Base-by-base conservation (phyloP, 2,329 filamentous ascomycete species). In the Phialocephala sp. region DNA sequence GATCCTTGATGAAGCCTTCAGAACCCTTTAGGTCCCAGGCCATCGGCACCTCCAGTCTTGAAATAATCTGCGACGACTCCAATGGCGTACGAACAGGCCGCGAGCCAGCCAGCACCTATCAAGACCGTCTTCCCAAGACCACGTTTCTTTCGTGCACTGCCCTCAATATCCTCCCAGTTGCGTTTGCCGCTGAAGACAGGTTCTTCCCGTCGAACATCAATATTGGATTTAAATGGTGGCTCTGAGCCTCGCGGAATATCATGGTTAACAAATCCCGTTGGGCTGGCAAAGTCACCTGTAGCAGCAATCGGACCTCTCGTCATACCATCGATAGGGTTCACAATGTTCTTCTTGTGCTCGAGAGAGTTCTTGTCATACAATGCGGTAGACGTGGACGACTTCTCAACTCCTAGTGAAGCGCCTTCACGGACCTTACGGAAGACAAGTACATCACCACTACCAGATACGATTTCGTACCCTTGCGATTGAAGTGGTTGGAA, bases 381-480 rank as follows among this genome's bases (percentile, higher is more conserved):
- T 6, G 54, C 47, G 8, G 61, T 27, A 76, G 3, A 77, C 72
- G 62, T 76, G 78, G 56, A 82, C 81, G 73, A 82, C 84, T 80
- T 84, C 37, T 37, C 47, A 20, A 18, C 24, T 35, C 4, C 41
- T 11, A 14, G 58, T 27, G 66, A 63, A 15, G 64, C 61, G 18
- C 77, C 72, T 2, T 77, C 72, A 8, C 81, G 80, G 4, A 86
- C 82, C 76, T 90, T 89, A 68, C 87, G 87, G 73, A 91, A 90
- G 4, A 92, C 83, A 32, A 92, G 80, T 4, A 91, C 80, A 68
- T 91, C 84, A 6, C 84, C 84, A 57, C 81, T 81, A 1, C 88
- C 89, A 1, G 88, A 87, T 1, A 89, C 83, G 45, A 91, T 87
- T 71, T 91, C 88, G 68, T 87, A 92, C 0, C 89, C 89, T 63